A percentile compares a stretch with the other conserved stretches of the same genome.
These are phyloP conservation scores for Fusarium beomiforme DNA, from an alignment of 2,329 filamentous ascomycete genomes.

Conservation along the genomic window DNA sequence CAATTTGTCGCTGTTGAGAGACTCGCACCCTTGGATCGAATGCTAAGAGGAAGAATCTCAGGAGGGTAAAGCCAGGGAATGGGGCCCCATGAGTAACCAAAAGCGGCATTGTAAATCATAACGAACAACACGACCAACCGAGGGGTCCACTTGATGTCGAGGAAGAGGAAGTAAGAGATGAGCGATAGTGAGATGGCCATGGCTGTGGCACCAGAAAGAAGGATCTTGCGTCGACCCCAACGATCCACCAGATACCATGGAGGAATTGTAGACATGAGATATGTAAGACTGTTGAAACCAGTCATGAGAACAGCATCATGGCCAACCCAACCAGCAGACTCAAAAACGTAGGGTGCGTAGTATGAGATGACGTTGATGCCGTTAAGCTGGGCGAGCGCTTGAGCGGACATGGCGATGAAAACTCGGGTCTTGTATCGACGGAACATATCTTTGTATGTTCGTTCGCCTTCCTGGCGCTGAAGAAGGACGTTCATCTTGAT, in stretches of 20 bases:
- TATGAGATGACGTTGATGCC: conserved; percentile 99
- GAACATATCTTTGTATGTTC: conserved; percentile 95
- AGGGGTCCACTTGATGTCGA: conserved; percentile 82
- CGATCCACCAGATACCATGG: conserved; percentile 97
- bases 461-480: conserved; percentile 92
- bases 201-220: conserved; percentile 87
- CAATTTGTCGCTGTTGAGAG: conserved; percentile 96
- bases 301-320: conserved; percentile 96
- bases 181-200: conserved; percentile 89
- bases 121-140: conserved; percentile 91
- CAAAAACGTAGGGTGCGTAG: conserved; percentile 96
- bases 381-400: conserved; percentile 94
- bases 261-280: conserved; percentile 90
- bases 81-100: conserved; percentile 94
- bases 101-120: conserved; percentile 98
- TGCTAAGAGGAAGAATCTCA: conserved; percentile 97
- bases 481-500: conserved; percentile 99
- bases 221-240: conserved; percentile 88
- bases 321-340: conserved; percentile 94
- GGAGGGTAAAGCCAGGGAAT: conserved; percentile 98
- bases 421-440: conserved; percentile 89
- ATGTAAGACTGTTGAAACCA: conserved; percentile 91
- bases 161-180: conserved; percentile 95
- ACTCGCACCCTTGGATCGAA: conserved; percentile 96
- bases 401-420: conserved; percentile 98